Conservation (phyloP, 495 filamentous ascomycete genomes). For the Lophiotrema nucula region DNA sequence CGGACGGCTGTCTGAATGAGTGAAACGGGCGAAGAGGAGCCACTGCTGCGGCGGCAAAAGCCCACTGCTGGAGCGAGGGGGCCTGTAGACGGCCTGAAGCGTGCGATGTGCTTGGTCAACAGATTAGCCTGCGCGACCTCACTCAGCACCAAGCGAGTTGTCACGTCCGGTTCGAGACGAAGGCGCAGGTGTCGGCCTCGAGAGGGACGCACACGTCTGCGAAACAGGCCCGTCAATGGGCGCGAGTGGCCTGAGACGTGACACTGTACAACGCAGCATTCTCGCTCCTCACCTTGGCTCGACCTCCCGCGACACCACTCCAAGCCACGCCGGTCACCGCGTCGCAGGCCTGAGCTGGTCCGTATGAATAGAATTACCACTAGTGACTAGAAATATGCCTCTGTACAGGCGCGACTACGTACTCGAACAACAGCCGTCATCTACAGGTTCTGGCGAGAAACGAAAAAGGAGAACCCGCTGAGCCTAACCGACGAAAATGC, state of each 20-base stretch:
- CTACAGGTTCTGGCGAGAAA: not conserved
- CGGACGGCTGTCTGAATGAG: not conserved
- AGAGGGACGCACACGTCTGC: no score
- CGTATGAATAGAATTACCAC: conserved; percentile 1
- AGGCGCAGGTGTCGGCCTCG: conserved; percentile 5
- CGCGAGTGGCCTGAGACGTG: not conserved
- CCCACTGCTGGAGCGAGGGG: no score
- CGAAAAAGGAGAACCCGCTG: not conserved
- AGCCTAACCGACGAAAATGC: conserved; percentile 4
- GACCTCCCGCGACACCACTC: not conserved
- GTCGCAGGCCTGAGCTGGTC: not conserved
- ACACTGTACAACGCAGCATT: not conserved
- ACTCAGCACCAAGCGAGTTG: conserved; percentile 7
- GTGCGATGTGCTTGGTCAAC: no score
- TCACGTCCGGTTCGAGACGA: conserved; percentile 2
- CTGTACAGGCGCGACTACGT: not conserved
- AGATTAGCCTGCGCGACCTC: not conserved
- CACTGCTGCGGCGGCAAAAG: no score
- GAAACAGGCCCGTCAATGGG: not conserved
- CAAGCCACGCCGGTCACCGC: no score
- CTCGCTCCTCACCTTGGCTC: not conserved
- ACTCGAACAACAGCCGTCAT: not conserved
- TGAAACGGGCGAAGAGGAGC: no score
- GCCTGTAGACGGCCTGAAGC: no score
- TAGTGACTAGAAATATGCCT: not conserved